Evolutionary conservation across 2,329 filamentous ascomycete species (phyloP).

Genomic region (Diplodia scrobiculata): DNA sequence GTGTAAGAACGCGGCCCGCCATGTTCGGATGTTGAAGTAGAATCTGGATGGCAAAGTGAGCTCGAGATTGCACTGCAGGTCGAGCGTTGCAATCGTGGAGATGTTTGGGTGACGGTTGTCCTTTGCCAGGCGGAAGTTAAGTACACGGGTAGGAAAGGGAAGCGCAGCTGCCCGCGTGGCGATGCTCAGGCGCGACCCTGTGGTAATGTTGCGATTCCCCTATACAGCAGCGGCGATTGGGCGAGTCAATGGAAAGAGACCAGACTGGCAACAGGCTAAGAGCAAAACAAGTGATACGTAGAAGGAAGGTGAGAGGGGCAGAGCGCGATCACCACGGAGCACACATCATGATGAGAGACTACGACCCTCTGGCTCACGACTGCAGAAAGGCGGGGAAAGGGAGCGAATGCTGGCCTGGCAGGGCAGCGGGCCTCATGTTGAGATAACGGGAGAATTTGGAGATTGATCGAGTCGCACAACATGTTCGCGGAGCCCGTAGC

Average conservation of each 20-base stretch:
- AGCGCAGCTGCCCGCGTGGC: background rate
- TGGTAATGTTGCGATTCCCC: background rate
- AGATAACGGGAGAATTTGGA: constrained; percentile 16
- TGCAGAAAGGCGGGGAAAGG: constrained; percentile 13
- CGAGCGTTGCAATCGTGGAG: background rate
- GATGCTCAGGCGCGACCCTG: background rate
- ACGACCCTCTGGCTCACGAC: background rate
- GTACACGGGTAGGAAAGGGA: background rate
- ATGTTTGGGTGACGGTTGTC: background rate
- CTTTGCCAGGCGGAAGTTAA: background rate
- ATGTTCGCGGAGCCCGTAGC: background rate
- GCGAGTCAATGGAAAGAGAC: background rate
- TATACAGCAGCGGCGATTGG: background rate
- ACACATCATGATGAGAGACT: background rate
- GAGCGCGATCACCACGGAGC: background rate
- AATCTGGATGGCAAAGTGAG: background rate
- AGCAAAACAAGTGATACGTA: background rate
- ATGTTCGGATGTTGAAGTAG: background rate
- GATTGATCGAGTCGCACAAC: constrained; percentile 17
- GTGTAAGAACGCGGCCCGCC: background rate
- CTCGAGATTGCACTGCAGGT: background rate
- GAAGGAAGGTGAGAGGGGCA: background rate
- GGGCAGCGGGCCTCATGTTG: background rate
- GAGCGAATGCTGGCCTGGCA: background rate
- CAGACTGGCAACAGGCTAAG: too few relatives aligned